Conservation (phyloP, 805 yeast genomes). For the Lipomyces starkeyi region DNA sequence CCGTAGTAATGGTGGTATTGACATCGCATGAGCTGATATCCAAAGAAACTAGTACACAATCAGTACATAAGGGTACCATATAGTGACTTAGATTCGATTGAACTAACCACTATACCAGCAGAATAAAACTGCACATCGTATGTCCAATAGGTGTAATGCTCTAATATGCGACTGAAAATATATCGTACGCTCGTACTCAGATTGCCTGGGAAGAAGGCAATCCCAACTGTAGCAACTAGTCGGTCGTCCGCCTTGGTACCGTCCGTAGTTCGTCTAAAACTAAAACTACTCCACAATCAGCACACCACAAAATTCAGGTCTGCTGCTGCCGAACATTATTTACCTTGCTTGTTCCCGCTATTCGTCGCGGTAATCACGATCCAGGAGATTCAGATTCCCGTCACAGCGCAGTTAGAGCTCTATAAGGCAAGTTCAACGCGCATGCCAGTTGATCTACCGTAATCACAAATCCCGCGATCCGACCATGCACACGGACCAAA, state of each 20-base stretch:
- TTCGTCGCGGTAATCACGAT: not conserved
- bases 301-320: too few species aligned
- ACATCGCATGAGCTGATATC: slow-evolving; percentile 13
- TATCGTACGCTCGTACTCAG: not conserved
- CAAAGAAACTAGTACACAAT: not conserved
- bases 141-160: not conserved
- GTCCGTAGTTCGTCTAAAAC: not conserved
- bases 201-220: not conserved
- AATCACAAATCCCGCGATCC: not conserved
- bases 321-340: too few species aligned
- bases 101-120: not conserved
- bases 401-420: not conserved
- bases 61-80: not conserved
- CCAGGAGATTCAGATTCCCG: not conserved
- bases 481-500: not conserved
- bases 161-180: not conserved
- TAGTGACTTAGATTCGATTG: not conserved
- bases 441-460: not conserved
- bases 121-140: not conserved
- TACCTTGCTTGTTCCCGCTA: too few species aligned
- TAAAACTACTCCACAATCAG: too few species aligned
- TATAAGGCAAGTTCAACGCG: not conserved
- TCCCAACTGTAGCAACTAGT: not conserved
- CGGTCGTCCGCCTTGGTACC: not conserved
- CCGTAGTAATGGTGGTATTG: slow-evolving; percentile 30